Evolutionary conservation across 2,329 filamentous ascomycete genomes (phyloP).

Genomic region (Fusarium nurragi): DNA sequence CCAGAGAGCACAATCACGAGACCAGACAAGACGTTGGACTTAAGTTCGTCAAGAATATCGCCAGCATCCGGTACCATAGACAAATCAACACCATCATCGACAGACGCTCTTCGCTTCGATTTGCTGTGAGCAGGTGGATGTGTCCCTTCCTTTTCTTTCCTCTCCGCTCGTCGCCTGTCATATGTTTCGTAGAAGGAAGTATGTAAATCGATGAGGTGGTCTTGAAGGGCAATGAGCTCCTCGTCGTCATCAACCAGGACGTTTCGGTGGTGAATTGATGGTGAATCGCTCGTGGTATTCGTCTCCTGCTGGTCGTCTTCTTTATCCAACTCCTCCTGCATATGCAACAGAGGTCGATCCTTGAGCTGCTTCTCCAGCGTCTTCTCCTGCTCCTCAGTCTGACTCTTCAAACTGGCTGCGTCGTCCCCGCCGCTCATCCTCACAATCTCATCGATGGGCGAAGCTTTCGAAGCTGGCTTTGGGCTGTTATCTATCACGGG

Average conservation of each 20-base stretch:
- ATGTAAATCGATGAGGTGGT: slow-evolving; percentile 80
- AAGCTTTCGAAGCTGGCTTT: slow-evolving; percentile 42
- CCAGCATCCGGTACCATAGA: slow-evolving; percentile 82
- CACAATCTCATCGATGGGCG: slow-evolving; percentile 77
- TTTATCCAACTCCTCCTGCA: slow-evolving; percentile 90
- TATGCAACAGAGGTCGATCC: slow-evolving; percentile 87
- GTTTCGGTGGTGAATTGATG: slow-evolving; percentile 63
- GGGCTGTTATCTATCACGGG: slow-evolving; percentile 19
- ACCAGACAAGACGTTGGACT: slow-evolving; percentile 77
- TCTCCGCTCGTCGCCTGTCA: slow-evolving; percentile 62
- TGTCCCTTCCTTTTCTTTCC: slow-evolving; percentile 49
- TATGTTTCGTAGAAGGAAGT: slow-evolving; percentile 84
- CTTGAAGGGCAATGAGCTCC: slow-evolving; percentile 80
- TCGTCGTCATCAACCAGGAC: slow-evolving; percentile 88
- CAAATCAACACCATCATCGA: slow-evolving; percentile 57
- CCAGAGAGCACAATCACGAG: slow-evolving; percentile 89
- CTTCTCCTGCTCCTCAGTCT: slow-evolving; percentile 87
- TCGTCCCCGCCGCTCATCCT: slow-evolving; percentile 78
- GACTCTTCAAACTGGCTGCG: slow-evolving; percentile 73
- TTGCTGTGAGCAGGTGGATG: slow-evolving; percentile 49
- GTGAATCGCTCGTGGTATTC: slow-evolving; percentile 39
- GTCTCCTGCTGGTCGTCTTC: slow-evolving; percentile 62
- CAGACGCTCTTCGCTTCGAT: slow-evolving; percentile 44
- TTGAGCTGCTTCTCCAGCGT: slow-evolving; percentile 87
- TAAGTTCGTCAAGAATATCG: slow-evolving; percentile 82